These are phyloP conservation scores for Termitomyces sp. DNA, from an alignment of 768 basidiomycete species.

Conservation along the genomic window DNA sequence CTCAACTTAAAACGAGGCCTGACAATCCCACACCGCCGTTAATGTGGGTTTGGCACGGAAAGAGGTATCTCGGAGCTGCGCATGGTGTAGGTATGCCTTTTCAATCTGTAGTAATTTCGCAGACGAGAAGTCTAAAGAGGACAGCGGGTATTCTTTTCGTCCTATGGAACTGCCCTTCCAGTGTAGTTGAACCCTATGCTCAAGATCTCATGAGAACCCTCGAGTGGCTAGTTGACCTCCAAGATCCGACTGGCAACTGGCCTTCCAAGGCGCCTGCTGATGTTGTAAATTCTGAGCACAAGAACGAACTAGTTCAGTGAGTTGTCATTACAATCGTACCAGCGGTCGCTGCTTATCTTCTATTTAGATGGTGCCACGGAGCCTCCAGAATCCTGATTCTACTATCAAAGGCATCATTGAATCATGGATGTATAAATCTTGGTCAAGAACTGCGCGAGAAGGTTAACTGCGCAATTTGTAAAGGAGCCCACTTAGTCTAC, in stretches of 20 bases:
- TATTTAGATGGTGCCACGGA: constrained; percentile 55
- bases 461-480: constrained; percentile 26
- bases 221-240: constrained; percentile 40
- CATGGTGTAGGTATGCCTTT: constrained; percentile 49
- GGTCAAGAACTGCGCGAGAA: constrained; percentile 18
- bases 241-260: constrained; percentile 49
- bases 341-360: background rate
- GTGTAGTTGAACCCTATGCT: constrained; percentile 30
- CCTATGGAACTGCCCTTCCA: constrained; percentile 36
- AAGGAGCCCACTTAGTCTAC: constrained; percentile 40
- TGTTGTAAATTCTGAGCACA: background rate
- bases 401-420: constrained; percentile 35
- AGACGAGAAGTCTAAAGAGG: background rate
- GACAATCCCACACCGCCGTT: constrained; percentile 29
- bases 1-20: constrained; percentile 17
- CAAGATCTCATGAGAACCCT: constrained; percentile 35
- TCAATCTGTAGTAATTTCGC: background rate
- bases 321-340: constrained; percentile 8
- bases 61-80: constrained; percentile 49
- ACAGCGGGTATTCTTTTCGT: constrained; percentile 51
- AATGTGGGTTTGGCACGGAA: constrained; percentile 60
- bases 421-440: constrained; percentile 15
- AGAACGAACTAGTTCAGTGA: constrained; percentile 44
- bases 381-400: constrained; percentile 46
- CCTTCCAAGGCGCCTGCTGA: constrained; percentile 33